Evolutionary conservation across 179 eudicot species (phyloP).

Genomic region (Drosera spatulata): DNA sequence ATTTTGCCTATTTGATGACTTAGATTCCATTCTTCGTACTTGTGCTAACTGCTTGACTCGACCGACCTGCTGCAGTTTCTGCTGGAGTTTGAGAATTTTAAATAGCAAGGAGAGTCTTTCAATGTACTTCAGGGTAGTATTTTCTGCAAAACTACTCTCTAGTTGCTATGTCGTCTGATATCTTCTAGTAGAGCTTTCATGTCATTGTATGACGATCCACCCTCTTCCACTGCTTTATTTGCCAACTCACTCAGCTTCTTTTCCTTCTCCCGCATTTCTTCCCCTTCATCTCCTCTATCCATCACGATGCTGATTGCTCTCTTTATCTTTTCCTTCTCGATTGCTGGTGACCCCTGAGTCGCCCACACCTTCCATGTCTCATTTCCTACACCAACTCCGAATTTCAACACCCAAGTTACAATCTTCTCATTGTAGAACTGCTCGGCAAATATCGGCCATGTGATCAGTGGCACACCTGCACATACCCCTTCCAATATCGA

Average conservation of each 20-base stretch:
- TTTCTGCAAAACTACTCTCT: too few relatives aligned
- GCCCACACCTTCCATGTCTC: conserved; percentile 2
- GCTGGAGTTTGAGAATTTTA: too few relatives aligned
- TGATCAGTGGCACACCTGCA: conserved; percentile 22
- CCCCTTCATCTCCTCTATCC: too few relatives aligned
- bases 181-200: conserved; percentile 15
- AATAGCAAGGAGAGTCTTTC: not conserved
- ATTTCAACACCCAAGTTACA: conserved; percentile 14
- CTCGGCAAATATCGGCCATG: conserved; percentile 20
- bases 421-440: conserved; percentile 22
- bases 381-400: conserved; percentile 14
- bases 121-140: not conserved
- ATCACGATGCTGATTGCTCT: too few relatives aligned
- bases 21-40: too few relatives aligned
- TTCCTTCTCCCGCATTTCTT: conserved; percentile 3
- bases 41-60: too few relatives aligned
- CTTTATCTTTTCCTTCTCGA: not conserved
- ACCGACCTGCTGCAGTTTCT: too few relatives aligned
- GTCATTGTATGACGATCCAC: conserved; percentile 14
- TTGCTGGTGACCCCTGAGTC: conserved; percentile 4
- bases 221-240: conserved; percentile 12
- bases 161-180: conserved; percentile 8
- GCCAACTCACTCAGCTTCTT: conserved; percentile 17
- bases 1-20: too few relatives aligned
- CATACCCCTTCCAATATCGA: conserved; percentile 18